phyloP scores from a whole-genome alignment of 768 basidiomycete species.

The Rhodotorula paludigena region DNA sequence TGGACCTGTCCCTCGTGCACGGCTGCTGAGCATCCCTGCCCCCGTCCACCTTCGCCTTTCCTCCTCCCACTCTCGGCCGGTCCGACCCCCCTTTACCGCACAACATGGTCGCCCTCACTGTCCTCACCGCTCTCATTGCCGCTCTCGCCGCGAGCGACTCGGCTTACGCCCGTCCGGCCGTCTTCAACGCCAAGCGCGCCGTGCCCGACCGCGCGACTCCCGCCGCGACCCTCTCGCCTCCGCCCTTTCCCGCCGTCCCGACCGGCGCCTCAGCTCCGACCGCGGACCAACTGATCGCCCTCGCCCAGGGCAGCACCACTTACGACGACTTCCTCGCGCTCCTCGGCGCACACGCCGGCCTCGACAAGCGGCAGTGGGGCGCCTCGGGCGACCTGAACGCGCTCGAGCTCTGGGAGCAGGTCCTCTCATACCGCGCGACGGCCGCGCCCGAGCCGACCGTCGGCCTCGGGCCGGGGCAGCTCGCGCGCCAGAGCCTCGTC shows the following conservation, averaged over 20 bases:
- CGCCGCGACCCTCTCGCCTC: background rate
- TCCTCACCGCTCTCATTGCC: too few relatives aligned
- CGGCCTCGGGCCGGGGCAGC: too few relatives aligned
- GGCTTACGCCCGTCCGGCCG: too few relatives aligned
- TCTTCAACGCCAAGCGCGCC: too few relatives aligned
- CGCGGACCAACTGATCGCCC: background rate
- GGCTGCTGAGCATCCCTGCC: background rate
- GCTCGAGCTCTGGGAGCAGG: background rate
- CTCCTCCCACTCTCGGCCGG: background rate
- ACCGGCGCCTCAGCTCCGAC: background rate
- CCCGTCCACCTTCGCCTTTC: background rate
- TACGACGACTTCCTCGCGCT: background rate
- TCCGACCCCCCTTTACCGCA: background rate
- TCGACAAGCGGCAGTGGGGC: background rate
- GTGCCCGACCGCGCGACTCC: slow-evolving; percentile 9
- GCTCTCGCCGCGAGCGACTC: background rate
- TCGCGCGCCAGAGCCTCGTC: too few relatives aligned
- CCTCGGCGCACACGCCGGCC: too few relatives aligned
- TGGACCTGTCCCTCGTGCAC: too few relatives aligned
- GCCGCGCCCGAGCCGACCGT: too few relatives aligned
- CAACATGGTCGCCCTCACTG: background rate
- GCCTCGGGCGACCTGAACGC: background rate
- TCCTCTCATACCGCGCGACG: too few relatives aligned
- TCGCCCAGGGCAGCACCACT: background rate
- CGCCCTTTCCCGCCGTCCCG: background rate